Percentiles rank a stretch among this genome's conserved stretches.
These are phyloP conservation scores for Tulasnella sp. DNA, from an alignment of 768 basidiomycete genomes.

Conservation along the genomic window DNA sequence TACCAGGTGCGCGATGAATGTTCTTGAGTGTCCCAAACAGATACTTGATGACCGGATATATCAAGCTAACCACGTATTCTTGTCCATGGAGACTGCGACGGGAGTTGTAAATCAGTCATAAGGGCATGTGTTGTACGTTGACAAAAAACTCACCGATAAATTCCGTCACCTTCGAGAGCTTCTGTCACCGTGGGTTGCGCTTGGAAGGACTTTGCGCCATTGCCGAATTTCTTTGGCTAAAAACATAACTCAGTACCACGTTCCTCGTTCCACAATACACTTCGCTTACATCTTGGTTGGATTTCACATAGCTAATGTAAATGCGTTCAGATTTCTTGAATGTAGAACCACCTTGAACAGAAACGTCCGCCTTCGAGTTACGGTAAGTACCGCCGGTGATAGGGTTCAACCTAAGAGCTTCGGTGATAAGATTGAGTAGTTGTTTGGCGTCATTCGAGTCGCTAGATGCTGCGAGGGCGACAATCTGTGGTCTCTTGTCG, in stretches of 20 bases:
- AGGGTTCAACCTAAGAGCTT: conserved; percentile 3
- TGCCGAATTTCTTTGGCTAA: no score
- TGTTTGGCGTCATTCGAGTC: neutral
- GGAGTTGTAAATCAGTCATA: no score
- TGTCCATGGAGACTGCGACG: neutral
- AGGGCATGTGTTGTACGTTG: no score
- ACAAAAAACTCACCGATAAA: no score
- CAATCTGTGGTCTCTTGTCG: neutral
- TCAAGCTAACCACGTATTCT: neutral
- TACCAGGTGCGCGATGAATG: neutral
- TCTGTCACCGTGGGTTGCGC: no score
- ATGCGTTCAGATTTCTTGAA: neutral
- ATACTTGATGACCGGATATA: neutral
- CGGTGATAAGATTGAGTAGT: neutral
- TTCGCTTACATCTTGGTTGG: conserved; percentile 8
- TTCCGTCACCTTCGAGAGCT: no score
- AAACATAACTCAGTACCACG: no score
- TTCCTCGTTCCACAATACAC: no score
- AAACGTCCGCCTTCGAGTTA: neutral
- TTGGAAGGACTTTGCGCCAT: no score
- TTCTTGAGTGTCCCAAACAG: neutral
- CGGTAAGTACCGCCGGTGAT: neutral
- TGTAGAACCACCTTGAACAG: neutral
- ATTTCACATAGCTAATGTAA: conserved; percentile 1
- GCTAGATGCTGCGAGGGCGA: neutral